Evolutionary conservation across 257 asterid species (phyloP), one percentile per base, ranked within the genome.

Genomic region (Nicotiana noctiflora): DNA sequence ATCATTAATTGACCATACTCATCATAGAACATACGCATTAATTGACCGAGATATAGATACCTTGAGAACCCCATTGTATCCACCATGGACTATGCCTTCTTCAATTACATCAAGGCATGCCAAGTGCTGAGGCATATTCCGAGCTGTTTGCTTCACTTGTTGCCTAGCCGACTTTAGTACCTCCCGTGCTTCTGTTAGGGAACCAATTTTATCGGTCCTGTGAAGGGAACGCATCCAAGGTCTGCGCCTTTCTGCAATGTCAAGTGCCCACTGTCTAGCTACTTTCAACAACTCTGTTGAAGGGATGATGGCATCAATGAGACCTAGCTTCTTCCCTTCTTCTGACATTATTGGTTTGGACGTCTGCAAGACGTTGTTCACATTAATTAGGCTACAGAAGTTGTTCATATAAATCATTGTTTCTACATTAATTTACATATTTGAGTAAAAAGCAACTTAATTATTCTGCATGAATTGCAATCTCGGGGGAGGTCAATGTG

Each of bases 181-280:
- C 75, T 82, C 86, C 81, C 76, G 92, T 17, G 90, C 92, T 86
- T 96, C 98, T 34, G 92, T 83, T 79, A 94, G 87, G 84, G 98
- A 84, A 83, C 94, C 95, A 81, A 94, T 87, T 85, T 89, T 96
- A 86, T 94, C 98, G 29, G 86, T 84, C 84, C 88, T 89, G 77
- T 96, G 97, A 85, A 94, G 99, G 77, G 97, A 81, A n/a, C 97
- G 93, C 53, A 90, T 75, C 98, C 98, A 94, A 63, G 98, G 98
- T 86, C 90, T 94, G 86, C 85, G 90, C 83, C 85, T 84, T 49
- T 82, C 92, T 31, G 92, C 89, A 61, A 96, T 94, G 86, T 91
- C 98, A 62, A 91, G 84, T 81, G 98, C 99, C 99, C 97, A 94
- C 65, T 85, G 90, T 31, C 91, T 84, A 57, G 98, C 87, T 82